Evolutionary conservation across 768 basidiomycete genomes (phyloP).

Genomic region (Mycena chlorophos): DNA sequence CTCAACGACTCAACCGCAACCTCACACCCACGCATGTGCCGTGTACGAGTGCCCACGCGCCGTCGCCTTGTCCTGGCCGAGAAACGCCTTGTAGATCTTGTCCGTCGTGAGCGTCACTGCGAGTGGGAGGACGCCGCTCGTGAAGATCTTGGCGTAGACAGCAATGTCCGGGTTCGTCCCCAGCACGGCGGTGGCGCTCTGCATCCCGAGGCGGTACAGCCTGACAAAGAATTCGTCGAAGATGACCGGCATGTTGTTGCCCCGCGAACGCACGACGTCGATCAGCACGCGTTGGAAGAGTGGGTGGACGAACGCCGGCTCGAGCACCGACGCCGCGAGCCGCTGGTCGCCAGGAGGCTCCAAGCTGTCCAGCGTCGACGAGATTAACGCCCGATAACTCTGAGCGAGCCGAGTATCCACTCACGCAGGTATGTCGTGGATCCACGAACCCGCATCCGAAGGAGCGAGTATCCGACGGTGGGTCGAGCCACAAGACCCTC

Average conservation of each 20-base stretch:
- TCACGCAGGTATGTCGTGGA: conserved; percentile 72
- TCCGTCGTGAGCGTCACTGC: conserved; percentile 82
- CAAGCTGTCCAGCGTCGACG: conserved; percentile 48
- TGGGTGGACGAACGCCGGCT: conserved; percentile 97
- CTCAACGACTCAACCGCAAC: conserved; percentile 82
- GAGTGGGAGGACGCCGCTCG: conserved; percentile 88
- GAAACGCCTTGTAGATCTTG: conserved; percentile 78
- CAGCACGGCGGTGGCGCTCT: conserved; percentile 63
- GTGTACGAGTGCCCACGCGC: conserved; percentile 96
- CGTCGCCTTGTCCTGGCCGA: conserved; percentile 71
- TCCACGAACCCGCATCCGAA: conserved; percentile 50
- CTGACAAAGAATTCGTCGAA: conserved; percentile 97
- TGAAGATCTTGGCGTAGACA: conserved; percentile 90
- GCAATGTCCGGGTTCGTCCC: conserved; percentile 83
- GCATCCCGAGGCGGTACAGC: conserved; percentile 80
- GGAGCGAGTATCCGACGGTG: conserved; percentile 49
- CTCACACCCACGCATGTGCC: conserved; percentile 88
- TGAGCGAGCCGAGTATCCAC: conserved; percentile 60
- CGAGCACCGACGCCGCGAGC: conserved; percentile 79
- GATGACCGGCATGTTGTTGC: conserved; percentile 75
- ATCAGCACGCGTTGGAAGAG: conserved; percentile 89
- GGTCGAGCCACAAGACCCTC: conserved; percentile 89
- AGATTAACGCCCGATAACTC: conserved; percentile 63
- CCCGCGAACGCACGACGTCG: conserved; percentile 67
- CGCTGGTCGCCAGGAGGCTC: conserved; percentile 40